phyloP scores from a whole-genome alignment of 2,329 filamentous ascomycete genomes.

The Macrophomina tecta region DNA sequence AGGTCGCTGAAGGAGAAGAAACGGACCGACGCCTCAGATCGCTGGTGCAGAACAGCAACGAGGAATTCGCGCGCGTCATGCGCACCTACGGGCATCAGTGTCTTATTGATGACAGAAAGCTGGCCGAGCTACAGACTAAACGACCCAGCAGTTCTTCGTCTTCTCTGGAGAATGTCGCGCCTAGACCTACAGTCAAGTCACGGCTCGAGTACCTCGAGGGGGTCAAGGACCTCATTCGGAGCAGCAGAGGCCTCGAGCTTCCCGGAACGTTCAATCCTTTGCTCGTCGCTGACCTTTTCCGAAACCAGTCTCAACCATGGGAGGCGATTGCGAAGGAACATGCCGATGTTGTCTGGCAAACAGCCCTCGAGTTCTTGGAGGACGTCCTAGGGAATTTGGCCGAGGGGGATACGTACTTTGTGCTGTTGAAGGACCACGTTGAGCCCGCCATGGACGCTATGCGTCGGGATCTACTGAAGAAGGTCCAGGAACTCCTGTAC shows the following conservation, averaged over 20 bases:
- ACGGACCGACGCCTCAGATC: slow-evolving; percentile 55
- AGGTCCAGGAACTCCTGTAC: slow-evolving; percentile 54
- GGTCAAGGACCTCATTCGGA: slow-evolving; percentile 25
- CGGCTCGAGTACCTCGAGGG: slow-evolving; percentile 36
- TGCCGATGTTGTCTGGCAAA: slow-evolving; percentile 43
- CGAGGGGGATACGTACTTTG: slow-evolving; percentile 47
- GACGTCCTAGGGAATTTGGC: slow-evolving; percentile 45
- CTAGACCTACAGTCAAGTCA: slow-evolving; percentile 33
- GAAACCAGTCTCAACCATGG: slow-evolving; percentile 65
- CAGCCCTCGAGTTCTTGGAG: slow-evolving; percentile 45
- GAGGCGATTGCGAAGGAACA: slow-evolving; percentile 46
- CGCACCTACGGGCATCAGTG: slow-evolving; percentile 46
- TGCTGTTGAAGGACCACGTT: slow-evolving; percentile 47
- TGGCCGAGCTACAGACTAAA: too few relatives aligned
- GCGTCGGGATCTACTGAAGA: slow-evolving; percentile 45
- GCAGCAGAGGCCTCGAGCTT: slow-evolving; percentile 61
- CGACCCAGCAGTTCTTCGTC: neutral
- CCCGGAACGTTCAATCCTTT: slow-evolving; percentile 67
- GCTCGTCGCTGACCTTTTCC: slow-evolving; percentile 65
- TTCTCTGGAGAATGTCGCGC: slow-evolving; percentile 23
- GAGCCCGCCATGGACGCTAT: slow-evolving; percentile 49
- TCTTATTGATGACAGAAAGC: slow-evolving; percentile 37
- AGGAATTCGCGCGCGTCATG: slow-evolving; percentile 54
- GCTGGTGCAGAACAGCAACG: slow-evolving; percentile 55
- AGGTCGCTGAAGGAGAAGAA: slow-evolving; percentile 17